Evolutionary conservation across 345 rosid species (phyloP).

Genomic region (Syzygium oleosum): DNA sequence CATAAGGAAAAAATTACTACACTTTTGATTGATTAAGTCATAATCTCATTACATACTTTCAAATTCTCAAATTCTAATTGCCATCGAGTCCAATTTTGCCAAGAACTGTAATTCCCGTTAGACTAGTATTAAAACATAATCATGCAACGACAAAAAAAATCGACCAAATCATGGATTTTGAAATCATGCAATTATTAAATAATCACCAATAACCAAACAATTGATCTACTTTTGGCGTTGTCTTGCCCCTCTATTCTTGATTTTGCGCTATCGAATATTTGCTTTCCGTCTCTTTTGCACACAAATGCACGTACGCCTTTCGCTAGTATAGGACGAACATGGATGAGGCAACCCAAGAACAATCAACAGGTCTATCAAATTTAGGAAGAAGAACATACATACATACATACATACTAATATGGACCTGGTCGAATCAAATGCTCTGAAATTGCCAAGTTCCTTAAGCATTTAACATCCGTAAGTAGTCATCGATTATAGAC

Average conservation of each 20-base stretch:
- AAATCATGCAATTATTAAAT: neutral
- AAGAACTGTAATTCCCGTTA: neutral
- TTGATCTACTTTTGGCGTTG: too few relatives aligned
- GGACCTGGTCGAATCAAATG: neutral
- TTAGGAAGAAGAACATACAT: neutral
- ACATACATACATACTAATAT: neutral
- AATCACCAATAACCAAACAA: neutral
- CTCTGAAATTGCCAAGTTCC: neutral
- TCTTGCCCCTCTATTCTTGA: too few relatives aligned
- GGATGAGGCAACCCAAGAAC: neutral
- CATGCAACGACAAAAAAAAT: neutral
- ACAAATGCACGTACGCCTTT: neutral
- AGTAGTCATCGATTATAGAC: constrained; percentile 66
- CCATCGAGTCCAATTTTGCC: neutral
- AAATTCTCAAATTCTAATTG: neutral
- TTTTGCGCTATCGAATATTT: neutral
- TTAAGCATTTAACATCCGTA: constrained; percentile 41
- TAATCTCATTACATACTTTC: neutral
- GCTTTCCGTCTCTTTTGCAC: neutral
- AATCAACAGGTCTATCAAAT: neutral
- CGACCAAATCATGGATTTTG: neutral
- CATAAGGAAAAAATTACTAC: neutral
- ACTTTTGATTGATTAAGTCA: neutral
- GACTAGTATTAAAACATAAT: neutral
- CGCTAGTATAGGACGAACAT: neutral